Base-by-base conservation (phyloP, 78 protist species). In the Emiliania huxleyi region DNA sequence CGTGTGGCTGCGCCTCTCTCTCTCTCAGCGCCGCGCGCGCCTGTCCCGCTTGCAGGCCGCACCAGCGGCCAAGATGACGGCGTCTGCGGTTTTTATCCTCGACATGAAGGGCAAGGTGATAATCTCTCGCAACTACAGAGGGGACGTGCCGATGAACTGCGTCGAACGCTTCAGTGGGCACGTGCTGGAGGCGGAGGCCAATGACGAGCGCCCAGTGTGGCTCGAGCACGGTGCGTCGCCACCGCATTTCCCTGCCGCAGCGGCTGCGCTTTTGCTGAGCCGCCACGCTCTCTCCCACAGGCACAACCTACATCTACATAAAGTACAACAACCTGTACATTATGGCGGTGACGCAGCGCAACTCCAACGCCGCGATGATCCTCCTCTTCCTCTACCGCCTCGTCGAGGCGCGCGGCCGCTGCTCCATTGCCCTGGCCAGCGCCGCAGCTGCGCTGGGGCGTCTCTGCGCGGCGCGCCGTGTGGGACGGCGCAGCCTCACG, bases 291-390 rank as follows among this genome's bases (percentile, higher is more conserved):
- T 38, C 38, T 15, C 85, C 85, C 6, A 77, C 12, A 38, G 49
- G 85, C 48, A 77, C 46, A 0, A 96, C 98, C 2, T 98, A 94
- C 94, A 93, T 95, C 18, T 97, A 96, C 92, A 94, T 98, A 93
- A 96, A 97, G 94, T 95, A 98, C 84, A 95, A 95, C 92, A 96
- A 97, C 92, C 69, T 98, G n/a, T 98, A 94, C 92, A 91, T 98
- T 48, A 56, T 98, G 79, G 98, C 98, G 19, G 96, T 97, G n/a
- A 95, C 99, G 29, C 93, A 96, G 69, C 83, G 96, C 29, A 98
- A 99, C 91, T 84, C 97, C 90, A 98, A 98, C 90, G 99, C 96
- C 2, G 93, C 98, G 42, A 49, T 96, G 62, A 91, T 96, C 15
- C 79, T 98, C 42, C 83, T 94, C n/a, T 98, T 97, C 95, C 95